phyloP scores from a whole-genome alignment of 2,329 filamentous ascomycete genomes.

The Penicillium sp. region DNA sequence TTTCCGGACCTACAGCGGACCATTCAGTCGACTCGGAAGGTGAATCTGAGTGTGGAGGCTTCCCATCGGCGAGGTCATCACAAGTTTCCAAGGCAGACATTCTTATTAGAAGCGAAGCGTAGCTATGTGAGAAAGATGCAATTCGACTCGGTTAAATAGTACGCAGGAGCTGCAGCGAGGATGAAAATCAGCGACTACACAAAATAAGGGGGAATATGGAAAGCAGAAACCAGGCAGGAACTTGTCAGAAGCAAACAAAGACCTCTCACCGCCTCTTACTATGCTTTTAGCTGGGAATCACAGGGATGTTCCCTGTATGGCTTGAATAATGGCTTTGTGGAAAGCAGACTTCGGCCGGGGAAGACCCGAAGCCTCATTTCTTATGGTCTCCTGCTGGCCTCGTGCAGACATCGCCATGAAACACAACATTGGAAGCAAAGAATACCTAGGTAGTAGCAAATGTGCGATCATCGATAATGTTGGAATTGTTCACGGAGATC shows the following conservation, averaged over 20 bases:
- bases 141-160: no score
- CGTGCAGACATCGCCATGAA: neutral
- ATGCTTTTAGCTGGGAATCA: no score
- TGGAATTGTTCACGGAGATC: conserved; percentile 15
- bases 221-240: neutral
- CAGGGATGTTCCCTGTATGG: neutral
- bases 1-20: conserved; percentile 5
- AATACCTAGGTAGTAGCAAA: neutral
- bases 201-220: no score
- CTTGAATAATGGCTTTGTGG: no score
- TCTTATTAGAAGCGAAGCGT: no score
- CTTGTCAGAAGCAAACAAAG: neutral
- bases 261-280: no score
- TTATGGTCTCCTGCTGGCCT: neutral
- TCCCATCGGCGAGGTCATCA: neutral
- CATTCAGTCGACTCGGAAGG: neutral
- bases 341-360: no score
- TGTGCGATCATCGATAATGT: conserved; percentile 27
- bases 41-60: neutral
- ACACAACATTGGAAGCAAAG: neutral
- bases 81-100: neutral
- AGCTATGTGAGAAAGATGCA: no score
- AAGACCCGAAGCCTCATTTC: no score
- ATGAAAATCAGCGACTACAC: no score
- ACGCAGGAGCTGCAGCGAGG: no score